Evolutionary conservation across 495 filamentous ascomycete species (phyloP).

Genomic region (Aspergillus nidulans): DNA sequence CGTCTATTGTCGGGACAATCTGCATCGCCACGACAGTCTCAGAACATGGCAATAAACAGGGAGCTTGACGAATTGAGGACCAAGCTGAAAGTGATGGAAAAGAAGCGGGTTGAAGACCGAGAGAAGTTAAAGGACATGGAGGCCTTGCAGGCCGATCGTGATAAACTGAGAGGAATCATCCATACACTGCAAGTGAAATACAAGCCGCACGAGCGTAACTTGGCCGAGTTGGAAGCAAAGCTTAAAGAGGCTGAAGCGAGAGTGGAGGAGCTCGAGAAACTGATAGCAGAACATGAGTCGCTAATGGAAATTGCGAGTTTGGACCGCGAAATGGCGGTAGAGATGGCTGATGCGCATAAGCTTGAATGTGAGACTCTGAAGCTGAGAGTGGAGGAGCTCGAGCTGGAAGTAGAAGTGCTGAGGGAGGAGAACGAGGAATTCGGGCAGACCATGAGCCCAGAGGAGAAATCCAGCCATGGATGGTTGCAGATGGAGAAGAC

Average conservation of each 20-base stretch:
- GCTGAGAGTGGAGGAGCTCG: conserved; percentile 71
- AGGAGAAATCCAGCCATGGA: conserved; percentile 78
- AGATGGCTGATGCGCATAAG: conserved; percentile 75
- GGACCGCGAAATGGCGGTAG: conserved; percentile 95
- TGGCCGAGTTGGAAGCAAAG: conserved; percentile 66
- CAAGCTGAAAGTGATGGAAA: conserved; percentile 74
- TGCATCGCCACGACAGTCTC: conserved; percentile 27
- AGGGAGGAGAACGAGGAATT: conserved; percentile 83
- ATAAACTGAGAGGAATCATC: conserved; percentile 84
- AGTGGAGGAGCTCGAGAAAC: conserved; percentile 62
- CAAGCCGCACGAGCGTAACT: conserved; percentile 79
- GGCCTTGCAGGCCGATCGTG: conserved; percentile 68
- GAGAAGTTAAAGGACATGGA: conserved; percentile 81
- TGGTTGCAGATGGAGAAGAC: conserved; percentile 88
- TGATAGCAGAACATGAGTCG: conserved; percentile 78
- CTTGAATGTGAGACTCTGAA: conserved; percentile 76
- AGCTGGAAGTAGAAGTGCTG: conserved; percentile 82
- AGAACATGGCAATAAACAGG: conserved; percentile 46
- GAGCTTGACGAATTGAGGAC: conserved; percentile 77
- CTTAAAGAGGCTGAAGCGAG: conserved; percentile 69
- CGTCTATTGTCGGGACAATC: conserved; percentile 23
- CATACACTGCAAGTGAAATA: conserved; percentile 89
- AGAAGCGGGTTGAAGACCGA: conserved; percentile 78
- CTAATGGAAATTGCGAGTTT: conserved; percentile 82
- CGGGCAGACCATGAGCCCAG: conserved; percentile 76